A percentile compares a stretch with the other conserved stretches of the same genome.
phyloP scores from a whole-genome alignment of 768 basidiomycete species.

The Leccinum boreale region DNA sequence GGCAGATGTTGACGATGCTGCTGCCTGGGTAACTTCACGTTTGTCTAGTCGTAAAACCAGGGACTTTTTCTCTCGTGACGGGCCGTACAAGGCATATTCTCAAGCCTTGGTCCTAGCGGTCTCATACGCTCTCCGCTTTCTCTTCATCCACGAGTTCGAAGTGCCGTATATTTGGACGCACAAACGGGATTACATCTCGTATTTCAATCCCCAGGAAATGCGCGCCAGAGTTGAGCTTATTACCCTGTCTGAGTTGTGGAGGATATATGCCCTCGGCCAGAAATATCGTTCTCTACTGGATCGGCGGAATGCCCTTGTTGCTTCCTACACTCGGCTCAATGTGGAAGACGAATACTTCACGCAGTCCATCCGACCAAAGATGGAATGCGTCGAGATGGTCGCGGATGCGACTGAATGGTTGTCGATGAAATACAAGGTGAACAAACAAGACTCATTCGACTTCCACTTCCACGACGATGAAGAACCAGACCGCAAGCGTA shows the following conservation, averaged over 20 bases:
- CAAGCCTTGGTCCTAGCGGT: conserved; percentile 76
- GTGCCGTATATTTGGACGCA: conserved; percentile 95
- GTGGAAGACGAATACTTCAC: conserved; percentile 75
- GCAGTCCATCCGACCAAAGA: conserved; percentile 58
- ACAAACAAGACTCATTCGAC: conserved; percentile 58
- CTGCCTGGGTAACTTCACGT: conserved; percentile 84
- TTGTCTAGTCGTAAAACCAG: conserved; percentile 67
- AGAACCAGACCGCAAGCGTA: conserved; percentile 56
- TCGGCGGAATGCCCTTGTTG: conserved; percentile 57
- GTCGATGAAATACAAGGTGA: conserved; percentile 75
- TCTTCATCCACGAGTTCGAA: conserved; percentile 88
- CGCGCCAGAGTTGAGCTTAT: conserved; percentile 69
- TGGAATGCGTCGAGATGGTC: conserved; percentile 84
- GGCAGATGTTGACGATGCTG: conserved; percentile 74
- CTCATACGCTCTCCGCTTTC: conserved; percentile 68
- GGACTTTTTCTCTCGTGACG: conserved; percentile 69
- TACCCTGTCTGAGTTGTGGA: conserved; percentile 80
- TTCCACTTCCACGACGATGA: conserved; percentile 74
- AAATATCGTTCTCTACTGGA: conserved; percentile 86
- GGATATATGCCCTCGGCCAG: conserved; percentile 83
- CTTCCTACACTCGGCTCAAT: conserved; percentile 66
- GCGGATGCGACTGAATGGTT: conserved; percentile 93
- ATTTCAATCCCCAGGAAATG: conserved; percentile 69
- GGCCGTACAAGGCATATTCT: conserved; percentile 56
- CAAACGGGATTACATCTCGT: conserved; percentile 85